Evolutionary conservation across 106 monocot genomes (phyloP).

Genomic region (Dendrobium chrysotoxum): DNA sequence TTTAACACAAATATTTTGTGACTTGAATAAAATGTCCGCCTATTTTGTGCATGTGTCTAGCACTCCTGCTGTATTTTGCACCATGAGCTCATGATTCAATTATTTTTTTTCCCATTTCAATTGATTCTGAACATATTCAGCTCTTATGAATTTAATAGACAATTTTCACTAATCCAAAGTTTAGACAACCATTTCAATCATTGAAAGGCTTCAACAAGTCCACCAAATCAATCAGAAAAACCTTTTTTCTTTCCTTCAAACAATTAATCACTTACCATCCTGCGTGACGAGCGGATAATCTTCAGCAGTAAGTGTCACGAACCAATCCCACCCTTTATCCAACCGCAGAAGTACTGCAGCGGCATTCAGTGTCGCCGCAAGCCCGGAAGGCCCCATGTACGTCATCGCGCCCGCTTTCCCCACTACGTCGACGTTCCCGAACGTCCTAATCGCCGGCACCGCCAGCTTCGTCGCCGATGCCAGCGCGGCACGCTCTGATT

Average conservation of each 20-base stretch:
- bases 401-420: conserved; percentile 45
- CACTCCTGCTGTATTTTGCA: too few relatives aligned
- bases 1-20: too few relatives aligned
- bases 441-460: conserved; percentile 30
- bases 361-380: conserved; percentile 45
- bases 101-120: too few relatives aligned
- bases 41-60: too few relatives aligned
- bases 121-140: too few relatives aligned
- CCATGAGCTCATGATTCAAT: too few relatives aligned
- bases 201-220: too few relatives aligned
- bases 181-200: too few relatives aligned
- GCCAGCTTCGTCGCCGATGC: conserved; percentile 12
- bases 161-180: too few relatives aligned
- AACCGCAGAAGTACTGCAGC: conserved; percentile 46
- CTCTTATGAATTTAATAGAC: too few relatives aligned
- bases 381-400: conserved; percentile 43
- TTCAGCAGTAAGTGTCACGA: conserved; percentile 50
- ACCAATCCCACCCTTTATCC: conserved; percentile 65
- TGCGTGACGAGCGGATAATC: conserved; percentile 68
- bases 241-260: not conserved
- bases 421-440: conserved; percentile 63
- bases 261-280: conserved; percentile 37
- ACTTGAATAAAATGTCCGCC: too few relatives aligned
- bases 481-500: conserved; percentile 29
- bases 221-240: too few relatives aligned